Conservation (phyloP, 2,329 filamentous ascomycete species). For the Coniella vitis region DNA sequence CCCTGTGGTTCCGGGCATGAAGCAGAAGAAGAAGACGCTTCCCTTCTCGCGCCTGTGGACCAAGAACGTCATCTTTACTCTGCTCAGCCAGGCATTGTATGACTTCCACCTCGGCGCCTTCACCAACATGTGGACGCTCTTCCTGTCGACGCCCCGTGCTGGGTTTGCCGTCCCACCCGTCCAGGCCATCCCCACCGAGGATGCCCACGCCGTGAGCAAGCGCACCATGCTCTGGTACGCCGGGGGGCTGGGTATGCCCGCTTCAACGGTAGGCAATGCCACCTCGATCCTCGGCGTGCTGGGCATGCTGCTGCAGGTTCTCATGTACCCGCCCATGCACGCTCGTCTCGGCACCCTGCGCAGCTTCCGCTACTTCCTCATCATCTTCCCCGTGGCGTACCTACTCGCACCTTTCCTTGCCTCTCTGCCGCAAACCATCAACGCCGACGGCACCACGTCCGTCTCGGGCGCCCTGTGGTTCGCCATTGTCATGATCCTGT, state of each 20-base stretch:
- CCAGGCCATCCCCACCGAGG: conserved; percentile 3
- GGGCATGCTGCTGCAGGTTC: conserved; percentile 62
- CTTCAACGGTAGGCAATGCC: conserved; percentile 59
- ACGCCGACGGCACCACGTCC: conserved; percentile 9
- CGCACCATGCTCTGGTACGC: conserved; percentile 48
- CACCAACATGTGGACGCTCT: conserved; percentile 61
- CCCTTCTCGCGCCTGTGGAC: conserved; percentile 40
- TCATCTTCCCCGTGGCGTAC: conserved; percentile 63
- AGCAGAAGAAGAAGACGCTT: conserved; percentile 17
- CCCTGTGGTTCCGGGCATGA: neutral
- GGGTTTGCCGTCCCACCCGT: conserved; percentile 17
- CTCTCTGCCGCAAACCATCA: conserved; percentile 41
- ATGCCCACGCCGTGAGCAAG: conserved; percentile 24
- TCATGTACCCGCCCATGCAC: conserved; percentile 61
- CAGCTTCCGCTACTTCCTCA: conserved; percentile 58
- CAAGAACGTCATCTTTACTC: conserved; percentile 41
- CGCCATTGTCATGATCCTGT: conserved; percentile 54
- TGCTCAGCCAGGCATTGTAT: conserved; percentile 61
- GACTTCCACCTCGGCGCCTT: conserved; percentile 66
- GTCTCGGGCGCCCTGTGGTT: conserved; percentile 37
- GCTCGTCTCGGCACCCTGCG: conserved; percentile 57
- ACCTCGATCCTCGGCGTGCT: conserved; percentile 64
- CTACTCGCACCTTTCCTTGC: conserved; percentile 60
- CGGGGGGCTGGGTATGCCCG: conserved; percentile 60
- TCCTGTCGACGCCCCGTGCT: conserved; percentile 59